Percentiles rank a stretch among this genome's conserved stretches.
phyloP scores from a whole-genome alignment of 345 rosid genomes.

The Carallia pectinifolia region DNA sequence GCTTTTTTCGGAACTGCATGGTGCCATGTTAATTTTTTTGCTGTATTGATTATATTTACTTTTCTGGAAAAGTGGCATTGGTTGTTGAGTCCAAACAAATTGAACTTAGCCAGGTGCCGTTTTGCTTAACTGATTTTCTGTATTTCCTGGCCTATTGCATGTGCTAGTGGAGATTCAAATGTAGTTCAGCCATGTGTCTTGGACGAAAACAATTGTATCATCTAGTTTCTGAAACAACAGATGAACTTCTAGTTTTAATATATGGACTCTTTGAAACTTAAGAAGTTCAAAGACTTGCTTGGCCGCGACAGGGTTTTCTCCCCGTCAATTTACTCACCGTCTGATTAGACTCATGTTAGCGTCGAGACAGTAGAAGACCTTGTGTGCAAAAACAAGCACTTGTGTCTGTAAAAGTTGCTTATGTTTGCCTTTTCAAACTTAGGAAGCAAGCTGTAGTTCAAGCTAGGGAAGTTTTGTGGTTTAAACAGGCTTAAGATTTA shows the following conservation, averaged over 20 bases:
- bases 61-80: no score
- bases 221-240: neutral
- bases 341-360: neutral
- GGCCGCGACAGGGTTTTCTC: neutral
- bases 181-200: neutral
- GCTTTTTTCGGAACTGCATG: no score
- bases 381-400: neutral
- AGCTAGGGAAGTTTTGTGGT: neutral
- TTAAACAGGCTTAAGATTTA: neutral
- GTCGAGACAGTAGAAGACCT: neutral
- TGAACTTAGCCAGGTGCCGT: no score
- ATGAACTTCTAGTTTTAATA: no score
- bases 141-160: neutral
- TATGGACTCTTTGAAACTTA: neutral
- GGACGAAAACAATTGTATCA: neutral
- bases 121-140: neutral
- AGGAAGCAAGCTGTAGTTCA: neutral
- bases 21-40: no score
- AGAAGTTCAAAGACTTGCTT: neutral
- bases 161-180: neutral
- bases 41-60: no score
- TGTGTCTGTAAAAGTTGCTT: neutral
- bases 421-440: neutral
- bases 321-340: neutral
- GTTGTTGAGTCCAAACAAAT: no score